These are phyloP conservation scores for Solanum commersonii DNA, from an alignment of 257 asterid genomes.

Conservation along the genomic window DNA sequence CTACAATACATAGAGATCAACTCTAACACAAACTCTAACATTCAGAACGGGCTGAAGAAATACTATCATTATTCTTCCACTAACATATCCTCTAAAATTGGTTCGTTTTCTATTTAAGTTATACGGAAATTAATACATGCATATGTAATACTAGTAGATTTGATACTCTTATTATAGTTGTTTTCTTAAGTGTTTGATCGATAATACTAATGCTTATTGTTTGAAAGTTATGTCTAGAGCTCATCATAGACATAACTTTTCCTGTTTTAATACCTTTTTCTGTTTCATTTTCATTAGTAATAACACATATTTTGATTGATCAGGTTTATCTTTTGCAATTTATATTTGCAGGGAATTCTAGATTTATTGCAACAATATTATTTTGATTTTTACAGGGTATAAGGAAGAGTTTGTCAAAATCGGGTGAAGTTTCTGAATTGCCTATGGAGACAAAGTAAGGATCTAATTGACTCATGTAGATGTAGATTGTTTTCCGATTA, in stretches of 20 bases:
- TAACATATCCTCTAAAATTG: slow-evolving; percentile 49
- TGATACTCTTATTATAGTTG: neutral
- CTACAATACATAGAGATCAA: too few relatives aligned
- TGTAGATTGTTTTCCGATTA: neutral
- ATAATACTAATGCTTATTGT: neutral
- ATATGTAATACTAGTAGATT: neutral
- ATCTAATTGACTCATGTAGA: neutral
- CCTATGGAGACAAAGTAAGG: slow-evolving; percentile 72
- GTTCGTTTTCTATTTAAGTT: slow-evolving; percentile 13
- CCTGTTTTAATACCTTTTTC: too few relatives aligned
- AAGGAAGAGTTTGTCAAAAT: slow-evolving; percentile 11
- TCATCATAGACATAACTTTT: too few relatives aligned
- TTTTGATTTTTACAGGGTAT: slow-evolving; percentile 19
- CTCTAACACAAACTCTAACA: too few relatives aligned
- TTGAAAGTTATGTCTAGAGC: slow-evolving; percentile 30
- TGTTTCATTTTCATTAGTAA: too few relatives aligned
- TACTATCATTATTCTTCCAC: slow-evolving; percentile 39
- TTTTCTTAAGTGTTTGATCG: neutral
- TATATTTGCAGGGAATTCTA: neutral
- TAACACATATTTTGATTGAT: slow-evolving; percentile 7
- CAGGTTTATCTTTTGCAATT: neutral
- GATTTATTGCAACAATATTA: neutral
- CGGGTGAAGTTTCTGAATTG: slow-evolving; percentile 22
- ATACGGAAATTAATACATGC: too few relatives aligned
- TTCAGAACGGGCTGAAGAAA: slow-evolving; percentile 57